These are phyloP conservation scores for Arachis monticola DNA, from an alignment of 331 rosid genomes.

Conservation along the genomic window DNA sequence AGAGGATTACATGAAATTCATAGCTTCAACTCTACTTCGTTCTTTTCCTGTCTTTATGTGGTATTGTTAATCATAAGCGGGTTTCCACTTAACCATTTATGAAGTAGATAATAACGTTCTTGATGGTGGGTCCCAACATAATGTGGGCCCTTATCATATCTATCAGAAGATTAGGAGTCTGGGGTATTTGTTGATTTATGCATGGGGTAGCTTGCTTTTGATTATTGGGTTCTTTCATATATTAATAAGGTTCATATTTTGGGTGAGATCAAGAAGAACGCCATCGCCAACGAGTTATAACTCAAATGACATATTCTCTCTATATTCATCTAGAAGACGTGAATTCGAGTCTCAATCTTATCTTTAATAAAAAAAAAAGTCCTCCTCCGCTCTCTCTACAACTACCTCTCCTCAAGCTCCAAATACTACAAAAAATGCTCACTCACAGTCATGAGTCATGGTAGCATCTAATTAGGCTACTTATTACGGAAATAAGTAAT, in stretches of 20 bases:
- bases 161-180: not conserved
- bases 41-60: conserved; percentile 38
- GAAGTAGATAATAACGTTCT: conserved; percentile 26
- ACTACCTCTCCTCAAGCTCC: too few relatives aligned
- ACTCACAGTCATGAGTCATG: too few relatives aligned
- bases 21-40: conserved; percentile 40
- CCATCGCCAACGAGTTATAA: too few relatives aligned
- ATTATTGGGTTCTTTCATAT: conserved; percentile 13
- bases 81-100: conserved; percentile 29
- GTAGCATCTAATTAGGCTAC: too few relatives aligned
- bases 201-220: conserved; percentile 20
- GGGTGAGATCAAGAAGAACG: conserved; percentile 27
- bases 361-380: too few relatives aligned
- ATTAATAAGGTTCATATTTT: not conserved
- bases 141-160: conserved; percentile 47
- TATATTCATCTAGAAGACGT: too few relatives aligned
- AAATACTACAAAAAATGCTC: too few relatives aligned
- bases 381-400: too few relatives aligned
- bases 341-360: too few relatives aligned
- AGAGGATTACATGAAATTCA: conserved; percentile 8
- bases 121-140: conserved; percentile 28
- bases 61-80: conserved; percentile 39
- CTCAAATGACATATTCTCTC: too few relatives aligned
- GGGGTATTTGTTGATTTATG: conserved; percentile 23
- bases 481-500: too few relatives aligned